Percentiles rank a stretch among this genome's conserved stretches.
Evolutionary conservation across 768 basidiomycete species (phyloP).

Genomic region (Gymnopilus dilepis): DNA sequence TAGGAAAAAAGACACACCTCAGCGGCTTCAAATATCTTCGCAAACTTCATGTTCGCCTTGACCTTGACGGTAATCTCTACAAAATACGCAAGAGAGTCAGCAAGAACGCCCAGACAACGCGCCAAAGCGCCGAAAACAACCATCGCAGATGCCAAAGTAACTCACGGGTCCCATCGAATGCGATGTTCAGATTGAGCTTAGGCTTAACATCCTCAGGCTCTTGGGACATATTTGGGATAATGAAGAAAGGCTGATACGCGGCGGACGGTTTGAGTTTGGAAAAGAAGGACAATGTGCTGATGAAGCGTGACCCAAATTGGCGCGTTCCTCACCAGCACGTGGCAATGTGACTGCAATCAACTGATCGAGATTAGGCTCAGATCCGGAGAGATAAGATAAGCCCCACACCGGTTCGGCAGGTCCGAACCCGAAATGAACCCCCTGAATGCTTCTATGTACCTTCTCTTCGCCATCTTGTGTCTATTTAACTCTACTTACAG

Average conservation of each 20-base stretch:
- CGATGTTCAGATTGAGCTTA: constrained; percentile 66
- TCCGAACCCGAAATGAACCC: neutral
- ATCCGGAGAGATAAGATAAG: neutral
- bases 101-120: neutral
- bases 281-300: neutral
- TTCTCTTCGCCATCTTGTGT: neutral
- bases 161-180: constrained; percentile 60
- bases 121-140: neutral
- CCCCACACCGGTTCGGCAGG: neutral
- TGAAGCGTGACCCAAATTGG: neutral
- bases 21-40: constrained; percentile 70
- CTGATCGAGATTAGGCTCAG: neutral
- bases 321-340: constrained; percentile 4
- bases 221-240: constrained; percentile 45
- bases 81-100: neutral
- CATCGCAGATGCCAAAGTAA: neutral
- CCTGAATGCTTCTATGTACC: neutral
- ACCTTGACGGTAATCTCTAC: constrained; percentile 73
- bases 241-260: neutral
- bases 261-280: neutral
- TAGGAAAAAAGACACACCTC: constrained; percentile 49
- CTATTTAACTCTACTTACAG: neutral
- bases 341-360: neutral
- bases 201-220: constrained; percentile 69
- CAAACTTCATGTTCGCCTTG: constrained; percentile 64